Evolutionary conservation across 495 filamentous ascomycete genomes (phyloP), one percentile per base, ranked within the genome.

Genomic region (Rhypophila decipiens): DNA sequence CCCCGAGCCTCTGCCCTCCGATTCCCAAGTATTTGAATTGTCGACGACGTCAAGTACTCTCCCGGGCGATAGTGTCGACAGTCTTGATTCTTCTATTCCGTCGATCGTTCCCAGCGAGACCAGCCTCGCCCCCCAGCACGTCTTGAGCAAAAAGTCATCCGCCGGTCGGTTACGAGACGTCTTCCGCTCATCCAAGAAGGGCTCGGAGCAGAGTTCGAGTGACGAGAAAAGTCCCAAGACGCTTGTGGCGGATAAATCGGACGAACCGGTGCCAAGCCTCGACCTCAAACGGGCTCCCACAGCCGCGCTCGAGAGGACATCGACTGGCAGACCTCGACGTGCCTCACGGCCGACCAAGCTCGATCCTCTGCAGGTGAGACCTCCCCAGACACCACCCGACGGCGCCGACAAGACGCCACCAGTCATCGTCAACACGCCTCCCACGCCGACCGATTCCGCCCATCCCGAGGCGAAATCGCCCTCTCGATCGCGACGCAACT

Each of bases 361-460:
- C 33, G 61, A 65, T 24, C 68, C 61, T n/a, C 48, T 67, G 9
- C 43, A 20, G 19, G 41, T 44, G 8, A 11, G 36, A 18, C 64
- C 61, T 12, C 72, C 73, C n/a, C 59, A 44, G 24, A 75, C 73
- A 9, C 72, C 74, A 17, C 70, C 73, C 19, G 44, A 52, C 11
- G 51, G 51, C 39, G 71, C 73, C 12, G 47, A 59, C 5, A 29
- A 45, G 17, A 61, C 68, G n/a, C 76, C 75, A 1, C 76, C 75
- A 1, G 51, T 72, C 13, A 78, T 80, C 48, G 74, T 80, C 39
- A 80, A 78, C 44, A 78, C 76, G 1, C 76, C 76, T 12, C 76
- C 76, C 13, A 80, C 75, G 13, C 76, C 76, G 27, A 76, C 71
- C 37, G 70, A 76, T 5, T 53, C 58, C 11, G 54, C 52, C 24